Base-by-base conservation (phyloP, 2,329 filamentous ascomycete species). In the Sclerotinia borealis region DNA sequence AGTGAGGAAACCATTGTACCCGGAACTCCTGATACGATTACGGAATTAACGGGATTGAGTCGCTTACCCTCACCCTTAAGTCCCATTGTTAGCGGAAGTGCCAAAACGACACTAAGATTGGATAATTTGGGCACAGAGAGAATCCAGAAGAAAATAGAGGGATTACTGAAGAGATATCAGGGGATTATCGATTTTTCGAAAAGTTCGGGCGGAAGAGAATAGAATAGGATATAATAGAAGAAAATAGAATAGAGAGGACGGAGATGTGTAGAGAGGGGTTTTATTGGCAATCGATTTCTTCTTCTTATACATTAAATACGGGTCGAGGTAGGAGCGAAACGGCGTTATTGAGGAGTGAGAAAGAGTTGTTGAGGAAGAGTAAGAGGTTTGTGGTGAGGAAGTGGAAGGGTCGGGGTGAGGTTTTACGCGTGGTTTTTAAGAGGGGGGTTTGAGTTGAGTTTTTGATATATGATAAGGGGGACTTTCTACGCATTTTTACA, bases 1-100 rank as follows among this genome's bases (percentile, higher is more conserved):
- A 58, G 54, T n/a, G 54, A 58, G 29, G 39, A 58, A 45, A 58
- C 54, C 7, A 58, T 58, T 45, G 54, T 58, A 4, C 54, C 54
- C 2, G 54, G 39, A 7, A 58, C 54, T 17, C 54, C 54, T 4
- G 39, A 34, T 45, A 58, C 54, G 3, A 19, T 45, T 3, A 45
- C 27, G 15, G 54, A 45, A 4, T 17, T 45, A 8, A 10, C 39
- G 2, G 39, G 39, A 19, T 58, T 45, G 9, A 43, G 29, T 5
- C 15, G 54, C 25, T 58, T 58, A n/a, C 27, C 54, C 3, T 45
- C 27, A 11, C 27, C 54, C 0, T 34, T 34, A 22, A 56, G 27
- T 43, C 29, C 54, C 7, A 41, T 58, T 1, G 37, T 22, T 25
- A 58, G 54, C 34, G 31, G 29, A 51, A n/a, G 27, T 45, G 39